Evolutionary conservation across 192 early-diverging fungal genomes (phyloP).

Genomic region (Entomortierella parvispora): DNA sequence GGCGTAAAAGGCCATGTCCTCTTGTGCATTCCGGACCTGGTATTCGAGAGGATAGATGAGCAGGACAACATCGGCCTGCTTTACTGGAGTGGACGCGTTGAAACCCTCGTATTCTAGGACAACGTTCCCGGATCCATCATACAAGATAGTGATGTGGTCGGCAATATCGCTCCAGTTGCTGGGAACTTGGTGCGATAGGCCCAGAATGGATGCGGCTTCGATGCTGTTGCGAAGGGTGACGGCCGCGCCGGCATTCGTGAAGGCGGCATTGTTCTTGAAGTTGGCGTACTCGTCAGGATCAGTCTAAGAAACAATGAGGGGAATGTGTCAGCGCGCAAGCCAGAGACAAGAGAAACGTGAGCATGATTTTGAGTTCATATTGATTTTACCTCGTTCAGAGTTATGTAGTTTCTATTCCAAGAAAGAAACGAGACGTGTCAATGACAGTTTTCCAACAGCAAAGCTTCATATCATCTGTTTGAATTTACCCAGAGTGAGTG

Average conservation of each 20-base stretch:
- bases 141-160: constrained; percentile 35
- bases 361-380: background rate
- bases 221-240: constrained; percentile 45
- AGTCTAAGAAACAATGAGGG: constrained; percentile 11
- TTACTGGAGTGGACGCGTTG: constrained; percentile 48
- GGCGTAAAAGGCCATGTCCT: constrained; percentile 40
- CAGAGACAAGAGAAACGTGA: background rate
- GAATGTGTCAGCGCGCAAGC: background rate
- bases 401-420: constrained; percentile 5
- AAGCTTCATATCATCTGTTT: background rate
- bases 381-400: constrained; percentile 13
- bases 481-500: constrained; percentile 36
- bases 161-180: constrained; percentile 43
- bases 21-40: constrained; percentile 13
- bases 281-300: constrained; percentile 51
- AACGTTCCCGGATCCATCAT: constrained; percentile 26
- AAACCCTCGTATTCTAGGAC: constrained; percentile 49
- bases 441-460: background rate
- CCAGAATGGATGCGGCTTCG: constrained; percentile 34
- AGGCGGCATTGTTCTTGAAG: constrained; percentile 36
- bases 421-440: background rate
- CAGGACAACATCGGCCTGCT: constrained; percentile 49
- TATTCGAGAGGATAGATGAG: constrained; percentile 47
- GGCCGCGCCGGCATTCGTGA: constrained; percentile 38
- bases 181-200: constrained; percentile 15